Conservation (phyloP, 202 grass and related monocot genomes). For the Eragrostis tef region DNA sequence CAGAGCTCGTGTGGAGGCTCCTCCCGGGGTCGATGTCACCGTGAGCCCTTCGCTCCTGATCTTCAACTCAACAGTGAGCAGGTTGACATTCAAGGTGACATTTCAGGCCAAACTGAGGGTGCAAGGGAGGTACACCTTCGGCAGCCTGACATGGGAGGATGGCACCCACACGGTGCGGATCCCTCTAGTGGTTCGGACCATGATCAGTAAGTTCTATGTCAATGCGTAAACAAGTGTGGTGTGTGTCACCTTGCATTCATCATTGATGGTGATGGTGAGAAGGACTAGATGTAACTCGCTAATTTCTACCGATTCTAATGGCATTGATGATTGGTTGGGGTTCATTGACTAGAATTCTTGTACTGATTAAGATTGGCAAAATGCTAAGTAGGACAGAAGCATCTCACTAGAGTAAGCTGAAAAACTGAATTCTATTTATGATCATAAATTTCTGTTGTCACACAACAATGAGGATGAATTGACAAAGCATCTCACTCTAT, state of each 20-base stretch:
- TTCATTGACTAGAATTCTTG: conserved; percentile 27
- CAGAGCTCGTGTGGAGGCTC: conserved; percentile 63
- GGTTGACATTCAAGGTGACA: conserved; percentile 65
- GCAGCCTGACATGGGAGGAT: conserved; percentile 89
- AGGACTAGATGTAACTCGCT: conserved; percentile 30
- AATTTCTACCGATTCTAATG: conserved; percentile 54
- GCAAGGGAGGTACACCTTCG: conserved; percentile 80
- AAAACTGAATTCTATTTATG: background rate
- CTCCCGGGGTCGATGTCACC: conserved; percentile 61
- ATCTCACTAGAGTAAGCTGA: background rate
- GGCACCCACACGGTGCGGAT: conserved; percentile 69
- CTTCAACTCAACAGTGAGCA: conserved; percentile 62
- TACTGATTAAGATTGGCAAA: conserved; percentile 2
- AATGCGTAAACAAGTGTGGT: conserved; percentile 53
- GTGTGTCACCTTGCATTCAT: background rate
- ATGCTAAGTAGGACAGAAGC: background rate
- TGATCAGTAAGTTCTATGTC: conserved; percentile 67
- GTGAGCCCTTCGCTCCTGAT: conserved; percentile 63
- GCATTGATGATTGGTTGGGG: conserved; percentile 57
- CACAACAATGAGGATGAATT: conserved; percentile 21
- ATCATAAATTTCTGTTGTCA: background rate
- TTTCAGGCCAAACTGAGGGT: conserved; percentile 69
- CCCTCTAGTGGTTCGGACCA: conserved; percentile 66
- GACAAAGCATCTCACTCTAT: conserved; percentile 16
- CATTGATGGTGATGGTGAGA: conserved; percentile 2